These are phyloP conservation scores for Mrakia gelida DNA, from an alignment of 768 basidiomycete genomes.

Conservation along the genomic window DNA sequence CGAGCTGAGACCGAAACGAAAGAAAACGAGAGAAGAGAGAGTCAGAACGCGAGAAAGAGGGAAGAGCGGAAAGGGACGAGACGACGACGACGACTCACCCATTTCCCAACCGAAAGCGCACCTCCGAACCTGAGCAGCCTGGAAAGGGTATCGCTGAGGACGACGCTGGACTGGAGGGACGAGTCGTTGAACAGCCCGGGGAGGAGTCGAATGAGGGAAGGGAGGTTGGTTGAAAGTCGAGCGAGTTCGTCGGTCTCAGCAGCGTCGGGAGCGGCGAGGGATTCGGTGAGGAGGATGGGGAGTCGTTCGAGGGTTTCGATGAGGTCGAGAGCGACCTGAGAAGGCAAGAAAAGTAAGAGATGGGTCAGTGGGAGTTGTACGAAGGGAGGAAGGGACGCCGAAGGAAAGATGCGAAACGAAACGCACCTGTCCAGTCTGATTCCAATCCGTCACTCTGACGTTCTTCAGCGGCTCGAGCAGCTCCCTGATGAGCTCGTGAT, in stretches of 20 bases:
- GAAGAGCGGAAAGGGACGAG: too few relatives aligned
- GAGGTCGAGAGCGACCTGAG: conserved; percentile 40
- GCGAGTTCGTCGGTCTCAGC: conserved; percentile 57
- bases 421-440: conserved; percentile 72
- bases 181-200: conserved; percentile 62
- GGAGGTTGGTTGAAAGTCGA: conserved; percentile 56
- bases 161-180: conserved; percentile 65
- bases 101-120: conserved; percentile 20
- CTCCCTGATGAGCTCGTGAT: conserved; percentile 59
- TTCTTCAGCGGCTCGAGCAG: conserved; percentile 65
- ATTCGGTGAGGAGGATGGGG: conserved; percentile 37
- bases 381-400: too few relatives aligned
- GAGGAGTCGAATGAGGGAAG: conserved; percentile 62
- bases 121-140: conserved; percentile 27
- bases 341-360: conserved; percentile 22
- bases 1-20: conserved; percentile 13
- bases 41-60: not conserved
- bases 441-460: conserved; percentile 67
- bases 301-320: conserved; percentile 36
- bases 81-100: conserved; percentile 19
- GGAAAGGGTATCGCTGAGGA: conserved; percentile 67
- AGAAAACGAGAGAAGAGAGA: not conserved
- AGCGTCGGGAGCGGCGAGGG: conserved; percentile 50
- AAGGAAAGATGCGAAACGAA: too few relatives aligned
- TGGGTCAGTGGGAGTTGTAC: too few relatives aligned